Evolutionary conservation across 306 rosid genomes (phyloP).

Genomic region (peach (Prunus persica)): DNA sequence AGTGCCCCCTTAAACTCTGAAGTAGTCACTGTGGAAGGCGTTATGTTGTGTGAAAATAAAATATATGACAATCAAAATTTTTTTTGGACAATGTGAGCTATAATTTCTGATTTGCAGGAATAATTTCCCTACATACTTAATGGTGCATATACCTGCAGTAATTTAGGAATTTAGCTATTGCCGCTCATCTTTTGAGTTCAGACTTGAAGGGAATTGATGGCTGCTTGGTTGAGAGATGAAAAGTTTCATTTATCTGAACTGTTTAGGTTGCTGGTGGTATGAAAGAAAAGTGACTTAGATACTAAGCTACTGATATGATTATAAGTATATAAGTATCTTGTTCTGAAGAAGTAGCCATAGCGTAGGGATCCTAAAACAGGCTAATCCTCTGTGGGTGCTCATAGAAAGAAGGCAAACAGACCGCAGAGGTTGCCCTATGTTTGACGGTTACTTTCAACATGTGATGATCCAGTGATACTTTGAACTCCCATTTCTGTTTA

Average conservation of each 20-base stretch:
- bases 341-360: too few relatives aligned
- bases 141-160: neutral
- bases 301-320: too few relatives aligned
- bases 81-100: neutral
- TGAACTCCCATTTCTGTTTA: neutral
- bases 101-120: neutral
- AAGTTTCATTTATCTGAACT: neutral
- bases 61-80: neutral
- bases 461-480: neutral
- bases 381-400: too few relatives aligned
- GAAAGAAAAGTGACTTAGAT: too few relatives aligned
- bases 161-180: neutral
- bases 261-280: neutral
- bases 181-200: neutral
- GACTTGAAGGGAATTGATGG: neutral
- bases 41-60: neutral
- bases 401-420: too few relatives aligned
- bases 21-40: neutral
- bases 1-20: neutral
- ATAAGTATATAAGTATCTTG: too few relatives aligned
- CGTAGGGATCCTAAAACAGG: too few relatives aligned
- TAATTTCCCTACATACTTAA: neutral
- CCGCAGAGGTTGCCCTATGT: neutral
- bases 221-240: neutral
- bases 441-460: neutral